Percentiles rank a stretch among this genome's conserved stretches.
Evolutionary conservation across 768 basidiomycete species (phyloP).

Genomic region (Mrakia gelida): DNA sequence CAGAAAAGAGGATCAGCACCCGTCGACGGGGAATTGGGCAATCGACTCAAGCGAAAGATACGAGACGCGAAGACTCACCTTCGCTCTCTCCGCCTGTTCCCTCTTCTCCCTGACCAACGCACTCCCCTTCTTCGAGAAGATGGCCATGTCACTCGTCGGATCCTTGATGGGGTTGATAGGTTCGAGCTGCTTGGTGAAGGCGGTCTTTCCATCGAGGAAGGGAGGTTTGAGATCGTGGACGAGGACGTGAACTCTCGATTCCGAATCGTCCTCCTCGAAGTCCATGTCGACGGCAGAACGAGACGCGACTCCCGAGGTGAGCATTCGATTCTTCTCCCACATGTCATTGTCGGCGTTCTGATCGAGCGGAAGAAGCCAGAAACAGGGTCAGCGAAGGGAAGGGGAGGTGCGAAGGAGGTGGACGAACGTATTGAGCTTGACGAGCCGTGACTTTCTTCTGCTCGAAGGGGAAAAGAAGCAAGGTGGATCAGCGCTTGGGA

Average conservation of each 20-base stretch:
- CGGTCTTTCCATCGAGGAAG: constrained; percentile 91
- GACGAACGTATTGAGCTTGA: constrained; percentile 89
- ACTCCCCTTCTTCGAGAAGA: constrained; percentile 96
- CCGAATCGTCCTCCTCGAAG: constrained; percentile 93
- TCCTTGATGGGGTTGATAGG: constrained; percentile 96
- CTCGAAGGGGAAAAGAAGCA: neutral
- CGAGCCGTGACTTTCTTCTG: constrained; percentile 86
- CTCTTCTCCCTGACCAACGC: constrained; percentile 89
- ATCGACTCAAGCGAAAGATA: constrained; percentile 14
- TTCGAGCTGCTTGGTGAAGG: constrained; percentile 93
- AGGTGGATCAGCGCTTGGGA: neutral
- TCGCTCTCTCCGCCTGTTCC: constrained; percentile 91
- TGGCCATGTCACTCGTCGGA: constrained; percentile 85
- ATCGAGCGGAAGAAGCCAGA: neutral
- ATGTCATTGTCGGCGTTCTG: constrained; percentile 97
- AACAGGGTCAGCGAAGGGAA: neutral
- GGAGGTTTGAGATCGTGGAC: constrained; percentile 96
- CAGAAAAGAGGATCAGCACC: no score
- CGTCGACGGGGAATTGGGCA: neutral
- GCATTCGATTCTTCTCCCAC: constrained; percentile 98
- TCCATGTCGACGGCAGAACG: constrained; percentile 83
- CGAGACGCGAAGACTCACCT: constrained; percentile 31
- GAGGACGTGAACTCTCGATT: constrained; percentile 87
- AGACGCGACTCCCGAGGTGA: constrained; percentile 89
- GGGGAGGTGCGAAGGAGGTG: neutral